A percentile compares a stretch with the other conserved stretches of the same genome.
Conservation (phyloP, 495 filamentous ascomycete genomes). For the Hapsidospora chrysogenum region DNA sequence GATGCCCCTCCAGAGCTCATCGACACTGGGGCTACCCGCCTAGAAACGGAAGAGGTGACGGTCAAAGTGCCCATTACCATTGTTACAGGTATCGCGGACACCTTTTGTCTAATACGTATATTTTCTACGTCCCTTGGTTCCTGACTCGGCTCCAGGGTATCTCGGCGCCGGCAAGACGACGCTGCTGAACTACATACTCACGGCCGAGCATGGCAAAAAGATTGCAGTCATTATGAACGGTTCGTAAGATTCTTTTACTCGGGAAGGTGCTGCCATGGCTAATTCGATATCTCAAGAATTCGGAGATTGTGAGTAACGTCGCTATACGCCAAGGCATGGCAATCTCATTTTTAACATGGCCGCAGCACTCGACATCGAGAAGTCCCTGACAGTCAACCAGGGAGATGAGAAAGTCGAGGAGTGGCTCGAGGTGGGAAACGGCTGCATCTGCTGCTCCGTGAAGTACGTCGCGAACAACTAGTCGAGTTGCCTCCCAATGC, state of each 20-base stretch:
- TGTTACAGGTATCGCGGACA: constrained; percentile 53
- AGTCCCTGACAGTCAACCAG: constrained; percentile 74
- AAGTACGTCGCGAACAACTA: constrained; percentile 42
- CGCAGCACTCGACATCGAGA: constrained; percentile 81
- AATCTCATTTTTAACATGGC: no score
- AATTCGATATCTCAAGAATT: no score
- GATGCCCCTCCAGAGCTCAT: constrained; percentile 63
- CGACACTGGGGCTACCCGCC: constrained; percentile 20
- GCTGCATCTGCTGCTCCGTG: constrained; percentile 96
- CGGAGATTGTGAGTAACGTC: constrained; percentile 60
- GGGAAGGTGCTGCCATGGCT: constrained; percentile 5
- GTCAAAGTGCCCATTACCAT: constrained; percentile 86
- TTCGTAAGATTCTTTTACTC: constrained; percentile 10
- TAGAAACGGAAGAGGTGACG: constrained; percentile 25
- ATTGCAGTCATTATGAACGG: constrained; percentile 97
- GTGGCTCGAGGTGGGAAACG: constrained; percentile 92
- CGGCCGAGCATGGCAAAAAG: constrained; percentile 85
- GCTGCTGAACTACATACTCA: constrained; percentile 86
- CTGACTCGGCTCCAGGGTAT: no score
- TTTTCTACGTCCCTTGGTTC: no score
- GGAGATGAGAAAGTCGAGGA: constrained; percentile 76
- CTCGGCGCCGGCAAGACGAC: constrained; percentile 94
- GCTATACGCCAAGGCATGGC: no score
- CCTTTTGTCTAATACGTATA: constrained; percentile 2
- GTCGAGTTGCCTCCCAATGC: neutral